Conservation (phyloP, 2,329 filamentous ascomycete species). For the Hypoxylon sp. region DNA sequence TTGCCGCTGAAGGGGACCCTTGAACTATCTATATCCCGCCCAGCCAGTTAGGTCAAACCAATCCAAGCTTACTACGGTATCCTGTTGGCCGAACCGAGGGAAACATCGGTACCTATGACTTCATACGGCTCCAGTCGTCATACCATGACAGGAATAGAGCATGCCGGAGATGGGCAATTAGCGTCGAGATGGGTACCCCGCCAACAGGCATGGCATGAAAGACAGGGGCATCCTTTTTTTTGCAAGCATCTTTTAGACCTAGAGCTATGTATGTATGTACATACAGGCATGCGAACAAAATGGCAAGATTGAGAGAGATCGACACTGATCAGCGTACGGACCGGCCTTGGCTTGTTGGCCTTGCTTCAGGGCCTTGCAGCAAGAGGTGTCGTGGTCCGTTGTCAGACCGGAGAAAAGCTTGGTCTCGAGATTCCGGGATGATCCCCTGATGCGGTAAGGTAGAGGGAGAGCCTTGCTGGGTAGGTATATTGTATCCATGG, state of each 20-base stretch:
- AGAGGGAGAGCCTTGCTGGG: no score
- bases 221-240: no score
- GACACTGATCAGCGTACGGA: constrained; percentile 25
- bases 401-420: constrained; percentile 31
- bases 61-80: constrained; percentile 16
- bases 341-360: constrained; percentile 24
- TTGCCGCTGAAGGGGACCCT: constrained; percentile 27
- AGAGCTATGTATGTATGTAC: no score
- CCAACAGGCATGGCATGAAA: no score
- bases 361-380: constrained; percentile 16
- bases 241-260: no score
- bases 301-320: constrained; percentile 25
- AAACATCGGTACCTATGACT: constrained; percentile 26
- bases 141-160: constrained; percentile 25
- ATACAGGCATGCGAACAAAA: constrained; percentile 14
- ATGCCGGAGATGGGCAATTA: constrained; percentile 22
- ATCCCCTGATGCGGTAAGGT: no score
- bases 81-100: constrained; percentile 32
- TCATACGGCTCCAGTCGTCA: constrained; percentile 25
- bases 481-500: no score
- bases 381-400: constrained; percentile 23
- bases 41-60: constrained; percentile 26
- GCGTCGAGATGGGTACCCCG: constrained; percentile 11
- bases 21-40: no score
- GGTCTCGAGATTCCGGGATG: constrained; percentile 34